Conservation (phyloP, 2,329 filamentous ascomycete species). For the Pyrenochaeta sp. region DNA sequence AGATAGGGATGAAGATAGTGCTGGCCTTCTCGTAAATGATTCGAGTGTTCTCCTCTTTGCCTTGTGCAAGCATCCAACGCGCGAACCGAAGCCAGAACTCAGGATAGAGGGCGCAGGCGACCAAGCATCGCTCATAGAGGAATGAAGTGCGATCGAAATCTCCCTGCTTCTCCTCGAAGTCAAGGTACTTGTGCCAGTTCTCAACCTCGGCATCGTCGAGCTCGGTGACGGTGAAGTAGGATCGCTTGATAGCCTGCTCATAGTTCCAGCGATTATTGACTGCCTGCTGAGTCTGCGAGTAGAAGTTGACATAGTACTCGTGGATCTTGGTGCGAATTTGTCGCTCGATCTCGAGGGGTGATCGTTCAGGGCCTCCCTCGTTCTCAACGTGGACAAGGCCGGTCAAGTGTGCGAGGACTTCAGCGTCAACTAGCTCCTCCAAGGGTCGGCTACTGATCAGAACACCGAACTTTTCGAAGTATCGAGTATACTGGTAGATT, state of each 20-base stretch:
- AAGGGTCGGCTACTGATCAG: slow-evolving; percentile 72
- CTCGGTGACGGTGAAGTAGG: slow-evolving; percentile 96
- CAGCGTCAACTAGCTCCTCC: too few relatives aligned
- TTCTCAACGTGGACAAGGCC: slow-evolving; percentile 74
- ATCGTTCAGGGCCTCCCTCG: slow-evolving; percentile 60
- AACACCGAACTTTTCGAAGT: slow-evolving; percentile 88
- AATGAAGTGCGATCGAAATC: slow-evolving; percentile 78
- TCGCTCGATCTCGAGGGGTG: slow-evolving; percentile 81
- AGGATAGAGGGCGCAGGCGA: slow-evolving; percentile 92
- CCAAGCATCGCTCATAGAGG: slow-evolving; percentile 91
- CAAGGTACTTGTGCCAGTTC: slow-evolving; percentile 96
- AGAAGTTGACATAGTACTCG: slow-evolving; percentile 79
- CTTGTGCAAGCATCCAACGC: slow-evolving; percentile 81
- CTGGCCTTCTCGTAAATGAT: slow-evolving; percentile 91
- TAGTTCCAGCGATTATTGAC: slow-evolving; percentile 94
- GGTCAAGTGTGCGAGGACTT: too few relatives aligned
- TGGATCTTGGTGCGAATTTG: slow-evolving; percentile 84
- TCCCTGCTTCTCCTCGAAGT: slow-evolving; percentile 90
- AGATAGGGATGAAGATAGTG: slow-evolving; percentile 85
- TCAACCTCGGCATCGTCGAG: slow-evolving; percentile 82
- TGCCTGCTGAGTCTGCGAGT: slow-evolving; percentile 82
- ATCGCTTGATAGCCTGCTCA: slow-evolving; percentile 91
- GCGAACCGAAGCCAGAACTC: slow-evolving; percentile 99
- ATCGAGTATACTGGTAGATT: slow-evolving; percentile 93
- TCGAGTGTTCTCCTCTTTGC: slow-evolving; percentile 87